Evolutionary conservation across 768 basidiomycete species (phyloP).

Genomic region (Suillus tomentosus): DNA sequence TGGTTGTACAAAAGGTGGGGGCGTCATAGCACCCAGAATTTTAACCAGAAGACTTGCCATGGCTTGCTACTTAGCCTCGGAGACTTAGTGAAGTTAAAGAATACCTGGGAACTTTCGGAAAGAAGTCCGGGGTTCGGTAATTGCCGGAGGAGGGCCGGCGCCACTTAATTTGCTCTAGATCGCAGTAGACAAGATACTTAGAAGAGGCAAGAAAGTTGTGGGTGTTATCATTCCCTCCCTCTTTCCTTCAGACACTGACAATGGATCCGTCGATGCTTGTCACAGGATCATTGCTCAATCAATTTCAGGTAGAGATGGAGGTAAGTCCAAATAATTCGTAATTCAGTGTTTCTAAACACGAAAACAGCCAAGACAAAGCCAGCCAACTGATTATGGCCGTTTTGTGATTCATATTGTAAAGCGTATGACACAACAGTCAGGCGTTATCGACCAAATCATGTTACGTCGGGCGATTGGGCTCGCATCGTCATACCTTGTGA

Average conservation of each 20-base stretch:
- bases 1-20: conserved; percentile 54
- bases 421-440: conserved; percentile 47
- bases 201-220: conserved; percentile 4
- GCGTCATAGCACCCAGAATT: conserved; percentile 44
- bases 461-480: conserved; percentile 68
- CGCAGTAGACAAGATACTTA: conserved; percentile 1
- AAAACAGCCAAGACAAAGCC: conserved; percentile 30
- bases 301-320: conserved; percentile 34
- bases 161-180: neutral
- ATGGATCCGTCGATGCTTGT: conserved; percentile 29
- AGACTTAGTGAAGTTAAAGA: neutral
- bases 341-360: conserved; percentile 2
- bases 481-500: conserved; percentile 77
- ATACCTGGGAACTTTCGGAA: conserved; percentile 4
- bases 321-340: conserved; percentile 21
- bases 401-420: conserved; percentile 60
- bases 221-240: neutral
- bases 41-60: conserved; percentile 20
- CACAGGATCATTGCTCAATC: conserved; percentile 22
- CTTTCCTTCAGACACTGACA: conserved; percentile 4
- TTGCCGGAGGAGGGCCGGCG: conserved; percentile 4
- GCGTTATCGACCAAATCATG: conserved; percentile 57
- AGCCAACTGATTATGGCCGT: conserved; percentile 59
- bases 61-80: neutral
- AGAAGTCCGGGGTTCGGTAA: conserved; percentile 9